These are phyloP conservation scores for Penicillium sp. DNA, from an alignment of 2,329 filamentous ascomycete species.

Conservation along the genomic window DNA sequence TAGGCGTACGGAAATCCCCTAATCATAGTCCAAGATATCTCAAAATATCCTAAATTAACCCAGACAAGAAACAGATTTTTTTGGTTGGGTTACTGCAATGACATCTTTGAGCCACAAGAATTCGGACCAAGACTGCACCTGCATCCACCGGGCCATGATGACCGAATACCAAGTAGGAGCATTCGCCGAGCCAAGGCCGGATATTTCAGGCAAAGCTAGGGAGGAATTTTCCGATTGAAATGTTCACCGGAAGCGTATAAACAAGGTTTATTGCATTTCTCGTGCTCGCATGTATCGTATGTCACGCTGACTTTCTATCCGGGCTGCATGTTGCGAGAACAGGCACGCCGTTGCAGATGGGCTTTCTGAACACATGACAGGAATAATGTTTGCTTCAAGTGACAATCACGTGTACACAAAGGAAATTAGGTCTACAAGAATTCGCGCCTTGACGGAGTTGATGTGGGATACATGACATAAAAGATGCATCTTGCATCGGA, in stretches of 20 bases:
- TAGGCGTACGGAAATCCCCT: too few relatives aligned
- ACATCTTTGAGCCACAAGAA: not conserved
- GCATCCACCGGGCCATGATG: not conserved
- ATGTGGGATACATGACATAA: not conserved
- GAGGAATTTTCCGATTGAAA: not conserved
- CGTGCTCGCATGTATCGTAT: not conserved
- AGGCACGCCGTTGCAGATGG: not conserved
- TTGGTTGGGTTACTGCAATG: not conserved
- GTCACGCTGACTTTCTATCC: conserved; percentile 8
- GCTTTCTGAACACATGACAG: conserved; percentile 1
- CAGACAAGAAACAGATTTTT: not conserved
- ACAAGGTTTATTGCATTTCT: not conserved
- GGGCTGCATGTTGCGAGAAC: conserved; percentile 4
- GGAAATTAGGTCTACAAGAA: not conserved
- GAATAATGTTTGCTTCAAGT: not conserved
- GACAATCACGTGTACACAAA: not conserved
- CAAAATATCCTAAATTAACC: not conserved
- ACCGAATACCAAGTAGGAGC: not conserved
- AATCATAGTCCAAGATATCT: too few relatives aligned
- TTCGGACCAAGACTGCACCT: not conserved
- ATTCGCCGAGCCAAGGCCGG: not conserved
- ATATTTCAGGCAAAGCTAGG: not conserved
- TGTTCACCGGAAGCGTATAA: not conserved
- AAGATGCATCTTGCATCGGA: not conserved
- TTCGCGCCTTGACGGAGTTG: not conserved